Conservation (phyloP, 495 filamentous ascomycete species). For the Penicillium longicatenatum region DNA sequence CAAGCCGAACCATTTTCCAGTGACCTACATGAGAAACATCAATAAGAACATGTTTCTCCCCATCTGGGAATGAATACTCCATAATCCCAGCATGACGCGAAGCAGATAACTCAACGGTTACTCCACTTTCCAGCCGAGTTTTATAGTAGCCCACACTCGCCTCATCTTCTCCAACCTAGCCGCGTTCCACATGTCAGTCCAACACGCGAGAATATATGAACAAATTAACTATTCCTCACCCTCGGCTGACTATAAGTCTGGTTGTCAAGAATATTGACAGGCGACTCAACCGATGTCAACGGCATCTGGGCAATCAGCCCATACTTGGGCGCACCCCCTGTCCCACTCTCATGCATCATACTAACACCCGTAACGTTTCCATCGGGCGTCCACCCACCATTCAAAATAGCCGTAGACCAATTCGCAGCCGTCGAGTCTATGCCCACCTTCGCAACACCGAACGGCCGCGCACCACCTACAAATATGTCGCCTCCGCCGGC, state of each 20-base stretch:
- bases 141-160: conserved; percentile 63
- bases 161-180: conserved; percentile 48
- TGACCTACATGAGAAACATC: conserved; percentile 63
- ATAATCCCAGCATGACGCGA: conserved; percentile 62
- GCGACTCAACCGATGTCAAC: conserved; percentile 31
- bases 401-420: conserved; percentile 47
- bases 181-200: not conserved
- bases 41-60: conserved; percentile 54
- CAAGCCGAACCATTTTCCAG: not conserved
- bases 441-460: conserved; percentile 68
- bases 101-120: conserved; percentile 60
- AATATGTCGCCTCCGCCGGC: conserved; percentile 66
- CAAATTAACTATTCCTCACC: conserved; percentile 20
- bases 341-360: conserved; percentile 72
- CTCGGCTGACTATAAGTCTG: conserved; percentile 42
- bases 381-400: conserved; percentile 59
- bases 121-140: conserved; percentile 52
- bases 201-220: not conserved
- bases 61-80: conserved; percentile 58
- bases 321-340: conserved; percentile 70
- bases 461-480: conserved; percentile 63
- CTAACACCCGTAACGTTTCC: conserved; percentile 65
- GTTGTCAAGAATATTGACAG: conserved; percentile 45
- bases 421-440: conserved; percentile 59
- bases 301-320: conserved; percentile 69